Base-by-base conservation (phyloP, 1,284 basidiomycete species). In the Sporisorium sorghi region DNA sequence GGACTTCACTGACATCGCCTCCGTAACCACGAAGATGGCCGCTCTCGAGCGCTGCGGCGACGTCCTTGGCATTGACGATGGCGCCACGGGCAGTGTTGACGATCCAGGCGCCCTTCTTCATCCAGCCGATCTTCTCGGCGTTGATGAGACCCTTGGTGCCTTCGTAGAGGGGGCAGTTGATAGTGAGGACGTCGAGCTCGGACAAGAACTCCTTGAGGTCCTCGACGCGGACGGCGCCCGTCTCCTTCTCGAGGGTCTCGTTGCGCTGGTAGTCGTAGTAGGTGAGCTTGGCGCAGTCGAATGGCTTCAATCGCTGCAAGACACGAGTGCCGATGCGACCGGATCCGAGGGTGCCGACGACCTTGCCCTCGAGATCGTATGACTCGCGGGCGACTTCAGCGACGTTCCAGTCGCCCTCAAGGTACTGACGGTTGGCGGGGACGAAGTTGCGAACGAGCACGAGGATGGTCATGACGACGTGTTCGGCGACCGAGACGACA, bases 81-180 rank as follows among this genome's bases (percentile, higher is more conserved):
- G 94, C 94, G 48, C 94, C 94, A 79, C 93, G 92, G 44, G 94
- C 94, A 32, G 93, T 95, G 89, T 96, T 95, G 84, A 96, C 90
- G 77, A 95, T 88, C 91, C 92, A 94, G n/a, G 85, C 80, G 30
- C 88, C 88, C 82, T 92, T 91, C 89, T 97, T 97, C 89, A 97
- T 92, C 87, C 92, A 91, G 83, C 89, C 89, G 78, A 98, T 87
- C 53, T 93, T 89, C 40, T 94, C 92, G 44, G 89, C 88, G 87
- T 94, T 92, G 67, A 83, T 81, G 44, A 83, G 73, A 33, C 78
- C 92, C 49, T 87, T 87, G 39, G 94, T 96, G 42, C 90, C 90
- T 84, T 94, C 93, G 87, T 96, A 93, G 30, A 97, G 88, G 43
- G 94, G 94, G 85, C 90, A 91, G 88, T 97, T 97, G 86, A 94